phyloP scores from a whole-genome alignment of 2,329 filamentous ascomycete species.

The Fusarium incarnatum region DNA sequence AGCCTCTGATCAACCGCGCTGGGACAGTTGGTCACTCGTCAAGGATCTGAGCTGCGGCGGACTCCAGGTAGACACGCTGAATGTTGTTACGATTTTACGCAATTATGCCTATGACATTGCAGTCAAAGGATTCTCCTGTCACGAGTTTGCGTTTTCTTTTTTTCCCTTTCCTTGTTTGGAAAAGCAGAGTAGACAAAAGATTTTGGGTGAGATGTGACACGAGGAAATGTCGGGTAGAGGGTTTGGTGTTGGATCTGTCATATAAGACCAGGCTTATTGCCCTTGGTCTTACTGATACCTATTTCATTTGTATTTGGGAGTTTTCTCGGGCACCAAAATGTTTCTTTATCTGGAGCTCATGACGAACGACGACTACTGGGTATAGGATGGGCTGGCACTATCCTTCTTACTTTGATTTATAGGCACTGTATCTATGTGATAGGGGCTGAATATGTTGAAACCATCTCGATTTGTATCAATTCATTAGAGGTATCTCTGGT shows the following conservation, averaged over 20 bases:
- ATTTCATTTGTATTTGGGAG: slow-evolving; percentile 22
- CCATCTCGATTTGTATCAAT: neutral
- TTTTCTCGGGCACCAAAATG: slow-evolving; percentile 1
- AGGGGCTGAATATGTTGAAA: neutral
- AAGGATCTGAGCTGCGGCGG: slow-evolving; percentile 21
- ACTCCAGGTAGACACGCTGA: neutral
- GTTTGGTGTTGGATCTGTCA: neutral
- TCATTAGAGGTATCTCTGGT: slow-evolving; percentile 34
- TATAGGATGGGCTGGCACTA: slow-evolving; percentile 16
- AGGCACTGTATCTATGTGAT: neutral
- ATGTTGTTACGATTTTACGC: slow-evolving; percentile 37
- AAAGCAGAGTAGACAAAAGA: neutral
- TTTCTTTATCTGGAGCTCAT: slow-evolving; percentile 2
- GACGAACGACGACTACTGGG: neutral
- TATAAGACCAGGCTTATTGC: neutral
- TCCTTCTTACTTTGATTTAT: neutral
- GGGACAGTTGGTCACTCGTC: slow-evolving; percentile 37
- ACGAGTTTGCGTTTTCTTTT: neutral
- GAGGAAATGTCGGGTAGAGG: neutral
- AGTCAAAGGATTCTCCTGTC: slow-evolving; percentile 5
- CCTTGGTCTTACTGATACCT: neutral
- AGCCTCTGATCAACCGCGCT: slow-evolving; percentile 50
- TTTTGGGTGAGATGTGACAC: neutral
- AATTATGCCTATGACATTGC: slow-evolving; percentile 32
- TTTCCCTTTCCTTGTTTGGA: neutral